Evolutionary conservation across 2,329 filamentous ascomycete genomes (phyloP).

Genomic region (Xylaria sp.): DNA sequence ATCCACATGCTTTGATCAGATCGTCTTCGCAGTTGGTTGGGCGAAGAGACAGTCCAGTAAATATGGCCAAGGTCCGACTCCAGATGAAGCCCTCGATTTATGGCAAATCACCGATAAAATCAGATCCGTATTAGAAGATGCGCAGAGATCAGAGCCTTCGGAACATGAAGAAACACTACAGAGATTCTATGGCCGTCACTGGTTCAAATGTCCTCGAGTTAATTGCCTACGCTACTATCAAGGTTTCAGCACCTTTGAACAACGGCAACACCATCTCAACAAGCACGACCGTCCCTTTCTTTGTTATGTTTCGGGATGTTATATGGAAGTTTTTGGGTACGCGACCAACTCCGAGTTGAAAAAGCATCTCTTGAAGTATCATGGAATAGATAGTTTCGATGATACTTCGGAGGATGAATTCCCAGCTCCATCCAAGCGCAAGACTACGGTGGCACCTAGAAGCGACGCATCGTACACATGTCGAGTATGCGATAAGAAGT

Average conservation of each 20-base stretch:
- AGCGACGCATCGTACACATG: conserved; percentile 33
- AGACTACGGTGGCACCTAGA: conserved; percentile 14
- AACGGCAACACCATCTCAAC: conserved; percentile 50
- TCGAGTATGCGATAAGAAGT: conserved; percentile 38
- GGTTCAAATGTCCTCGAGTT: conserved; percentile 43
- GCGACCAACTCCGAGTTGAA: conserved; percentile 50
- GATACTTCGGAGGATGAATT: conserved; percentile 35
- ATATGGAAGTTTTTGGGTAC: conserved; percentile 50
- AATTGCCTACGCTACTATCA: conserved; percentile 54
- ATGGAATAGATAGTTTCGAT: conserved; percentile 39
- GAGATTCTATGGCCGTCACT: conserved; percentile 31
- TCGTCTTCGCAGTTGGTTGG: conserved; percentile 38
- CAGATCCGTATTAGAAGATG: conserved; percentile 44
- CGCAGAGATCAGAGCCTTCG: not conserved
- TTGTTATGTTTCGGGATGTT: conserved; percentile 50
- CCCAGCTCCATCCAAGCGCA: conserved; percentile 36
- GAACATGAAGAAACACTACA: conserved; percentile 45
- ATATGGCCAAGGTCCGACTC: conserved; percentile 32
- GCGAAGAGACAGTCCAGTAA: conserved; percentile 35
- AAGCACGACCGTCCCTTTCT: conserved; percentile 52
- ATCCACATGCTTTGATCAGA: conserved; percentile 30
- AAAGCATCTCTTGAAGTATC: conserved; percentile 45
- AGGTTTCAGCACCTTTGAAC: conserved; percentile 49
- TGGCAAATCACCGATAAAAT: conserved; percentile 28
- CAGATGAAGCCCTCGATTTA: conserved; percentile 37